Conservation (phyloP, 1,284 basidiomycete species). For the Leccinum solheimii region DNA sequence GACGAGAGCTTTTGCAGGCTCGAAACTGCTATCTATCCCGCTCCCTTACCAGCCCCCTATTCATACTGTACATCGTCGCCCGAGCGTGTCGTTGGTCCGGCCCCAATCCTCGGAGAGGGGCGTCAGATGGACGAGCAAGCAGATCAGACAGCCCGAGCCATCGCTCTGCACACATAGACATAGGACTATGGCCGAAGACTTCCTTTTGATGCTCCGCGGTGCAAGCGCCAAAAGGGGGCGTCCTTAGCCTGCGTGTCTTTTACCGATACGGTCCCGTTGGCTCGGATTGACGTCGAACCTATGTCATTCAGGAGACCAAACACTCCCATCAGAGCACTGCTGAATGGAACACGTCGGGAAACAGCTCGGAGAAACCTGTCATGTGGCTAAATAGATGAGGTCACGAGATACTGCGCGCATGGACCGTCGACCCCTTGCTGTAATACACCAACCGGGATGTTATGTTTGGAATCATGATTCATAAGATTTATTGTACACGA, state of each 20-base stretch:
- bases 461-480: not conserved
- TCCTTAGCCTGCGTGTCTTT: not conserved
- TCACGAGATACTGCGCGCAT: not conserved
- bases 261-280: not conserved
- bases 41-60: no score
- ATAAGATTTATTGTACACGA: not conserved
- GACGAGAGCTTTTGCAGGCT: no score
- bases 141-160: no score
- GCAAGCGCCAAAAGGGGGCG: not conserved
- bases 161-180: no score
- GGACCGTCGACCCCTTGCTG: not conserved
- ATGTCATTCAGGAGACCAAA: not conserved
- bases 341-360: not conserved
- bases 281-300: not conserved
- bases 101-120: no score
- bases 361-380: not conserved
- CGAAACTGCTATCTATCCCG: no score
- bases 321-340: not conserved
- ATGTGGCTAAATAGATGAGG: not conserved
- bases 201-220: not conserved
- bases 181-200: no score
- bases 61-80: no score
- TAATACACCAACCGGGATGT: not conserved
- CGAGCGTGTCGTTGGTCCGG: no score
- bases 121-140: no score